Evolutionary conservation across 805 yeast species (phyloP).

Genomic region (Myxozyma nipponensis): DNA sequence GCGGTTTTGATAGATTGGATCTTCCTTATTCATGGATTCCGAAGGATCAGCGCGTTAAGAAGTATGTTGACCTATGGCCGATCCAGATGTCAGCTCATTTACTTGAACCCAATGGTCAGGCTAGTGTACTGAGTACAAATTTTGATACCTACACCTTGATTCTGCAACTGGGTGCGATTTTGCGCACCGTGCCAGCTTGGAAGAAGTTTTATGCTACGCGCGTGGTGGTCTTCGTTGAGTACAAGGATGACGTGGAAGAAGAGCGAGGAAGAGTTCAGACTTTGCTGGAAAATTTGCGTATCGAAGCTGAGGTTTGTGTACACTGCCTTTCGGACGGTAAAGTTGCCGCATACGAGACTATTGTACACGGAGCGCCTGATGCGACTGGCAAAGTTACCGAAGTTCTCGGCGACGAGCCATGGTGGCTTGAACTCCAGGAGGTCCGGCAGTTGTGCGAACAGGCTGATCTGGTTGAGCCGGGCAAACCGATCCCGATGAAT

Average conservation of each 20-base stretch:
- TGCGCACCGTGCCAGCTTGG: constrained; percentile 94
- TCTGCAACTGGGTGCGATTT: constrained; percentile 86
- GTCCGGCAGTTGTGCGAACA: constrained; percentile 45
- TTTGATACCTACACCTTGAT: constrained; percentile 95
- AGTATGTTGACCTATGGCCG: constrained; percentile 84
- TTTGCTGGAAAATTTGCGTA: constrained; percentile 71
- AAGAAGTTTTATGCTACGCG: constrained; percentile 67
- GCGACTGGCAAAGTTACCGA: constrained; percentile 47
- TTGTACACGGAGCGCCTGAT: constrained; percentile 62
- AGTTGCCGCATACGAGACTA: constrained; percentile 63
- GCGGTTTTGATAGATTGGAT: constrained; percentile 66
- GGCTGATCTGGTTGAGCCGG: constrained; percentile 21
- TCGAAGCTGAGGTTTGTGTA: constrained; percentile 75
- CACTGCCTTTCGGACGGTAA: constrained; percentile 58
- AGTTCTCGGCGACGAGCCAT: constrained; percentile 58
- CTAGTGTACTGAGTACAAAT: constrained; percentile 74
- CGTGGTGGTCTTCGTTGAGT: constrained; percentile 87
- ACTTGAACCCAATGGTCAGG: constrained; percentile 58
- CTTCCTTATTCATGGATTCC: constrained; percentile 48
- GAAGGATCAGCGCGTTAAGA: constrained; percentile 35
- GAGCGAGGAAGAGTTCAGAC: constrained; percentile 61
- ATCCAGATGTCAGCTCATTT: constrained; percentile 92
- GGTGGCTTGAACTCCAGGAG: constrained; percentile 75
- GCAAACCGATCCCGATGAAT: constrained; percentile 24
- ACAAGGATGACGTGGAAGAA: constrained; percentile 60